Evolutionary conservation across 2,329 filamentous ascomycete genomes (phyloP).

Genomic region (Aspergillus sp.): DNA sequence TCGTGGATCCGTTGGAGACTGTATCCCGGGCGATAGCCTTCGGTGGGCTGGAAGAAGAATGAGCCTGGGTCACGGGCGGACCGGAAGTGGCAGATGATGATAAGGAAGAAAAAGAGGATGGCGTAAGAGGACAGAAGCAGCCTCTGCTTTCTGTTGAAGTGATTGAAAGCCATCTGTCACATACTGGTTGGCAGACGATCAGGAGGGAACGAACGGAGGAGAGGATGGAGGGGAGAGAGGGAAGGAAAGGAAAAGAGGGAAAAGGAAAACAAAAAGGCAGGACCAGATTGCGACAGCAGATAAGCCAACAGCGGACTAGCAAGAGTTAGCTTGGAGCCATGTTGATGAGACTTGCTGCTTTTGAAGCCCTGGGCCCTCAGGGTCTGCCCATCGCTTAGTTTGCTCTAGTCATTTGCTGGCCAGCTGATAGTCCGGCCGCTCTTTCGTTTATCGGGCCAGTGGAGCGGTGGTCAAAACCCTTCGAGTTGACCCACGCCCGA

Average conservation of each 20-base stretch:
- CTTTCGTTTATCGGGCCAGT: neutral
- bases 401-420: neutral
- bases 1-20: slow-evolving; percentile 24
- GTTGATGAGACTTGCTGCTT: too few species aligned
- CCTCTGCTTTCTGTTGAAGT: slow-evolving; percentile 24
- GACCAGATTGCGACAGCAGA: neutral
- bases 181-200: neutral
- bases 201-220: neutral
- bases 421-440: neutral
- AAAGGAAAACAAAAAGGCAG: neutral
- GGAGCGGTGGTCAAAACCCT: neutral
- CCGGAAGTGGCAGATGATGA: slow-evolving; percentile 22
- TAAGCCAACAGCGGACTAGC: slow-evolving; percentile 8
- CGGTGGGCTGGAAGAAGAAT: slow-evolving; percentile 24
- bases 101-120: slow-evolving; percentile 23
- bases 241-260: neutral
- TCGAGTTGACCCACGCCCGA: neutral
- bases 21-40: slow-evolving; percentile 28
- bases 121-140: slow-evolving; percentile 22
- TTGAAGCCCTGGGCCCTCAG: neutral
- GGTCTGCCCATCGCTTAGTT: slow-evolving; percentile 6
- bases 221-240: neutral
- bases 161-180: slow-evolving; percentile 9
- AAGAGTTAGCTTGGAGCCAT: neutral
- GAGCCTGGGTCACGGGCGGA: slow-evolving; percentile 28